Evolutionary conservation across 2,329 filamentous ascomycete species (phyloP).

Genomic region (Fusarium mexicanum): DNA sequence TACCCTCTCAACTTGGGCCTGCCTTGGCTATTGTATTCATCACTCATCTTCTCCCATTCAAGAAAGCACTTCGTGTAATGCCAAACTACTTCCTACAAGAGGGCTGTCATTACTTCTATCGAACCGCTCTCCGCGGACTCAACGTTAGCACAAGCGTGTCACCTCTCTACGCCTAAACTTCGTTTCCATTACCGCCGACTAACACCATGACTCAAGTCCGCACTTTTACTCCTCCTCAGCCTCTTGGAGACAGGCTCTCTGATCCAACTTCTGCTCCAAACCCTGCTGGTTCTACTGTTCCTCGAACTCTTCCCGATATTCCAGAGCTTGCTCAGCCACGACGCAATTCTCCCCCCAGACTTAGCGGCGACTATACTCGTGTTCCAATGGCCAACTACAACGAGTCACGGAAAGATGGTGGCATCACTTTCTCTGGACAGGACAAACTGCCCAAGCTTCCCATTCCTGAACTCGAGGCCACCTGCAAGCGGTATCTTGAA

Average conservation of each 20-base stretch:
- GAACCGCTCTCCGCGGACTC: slow-evolving; percentile 85
- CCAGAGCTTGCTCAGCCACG: slow-evolving; percentile 39
- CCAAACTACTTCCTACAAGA: slow-evolving; percentile 84
- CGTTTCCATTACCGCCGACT: slow-evolving; percentile 33
- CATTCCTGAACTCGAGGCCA: slow-evolving; percentile 85
- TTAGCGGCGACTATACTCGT: slow-evolving; percentile 50
- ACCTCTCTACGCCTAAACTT: slow-evolving; percentile 73
- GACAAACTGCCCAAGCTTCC: slow-evolving; percentile 91
- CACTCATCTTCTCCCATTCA: slow-evolving; percentile 10
- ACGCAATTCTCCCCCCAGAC: slow-evolving; percentile 36
- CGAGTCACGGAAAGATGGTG: slow-evolving; percentile 67
- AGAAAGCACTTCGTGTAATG: slow-evolving; percentile 66
- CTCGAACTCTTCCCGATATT: slow-evolving; percentile 54
- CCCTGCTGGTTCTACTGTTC: slow-evolving; percentile 47
- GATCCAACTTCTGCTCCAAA: slow-evolving; percentile 40
- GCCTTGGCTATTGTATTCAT: slow-evolving; percentile 9
- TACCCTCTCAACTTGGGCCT: slow-evolving; percentile 27
- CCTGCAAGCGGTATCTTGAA: slow-evolving; percentile 81
- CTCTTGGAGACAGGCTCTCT: slow-evolving; percentile 76
- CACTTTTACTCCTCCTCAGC: slow-evolving; percentile 69
- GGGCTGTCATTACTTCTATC: slow-evolving; percentile 94
- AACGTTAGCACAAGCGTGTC: slow-evolving; percentile 84
- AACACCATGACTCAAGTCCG: slow-evolving; percentile 51
- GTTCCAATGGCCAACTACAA: slow-evolving; percentile 64
- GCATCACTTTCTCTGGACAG: slow-evolving; percentile 89